These are phyloP conservation scores for Phytophthora multivora DNA, from an alignment of 352 stramenopile species.

Conservation along the genomic window DNA sequence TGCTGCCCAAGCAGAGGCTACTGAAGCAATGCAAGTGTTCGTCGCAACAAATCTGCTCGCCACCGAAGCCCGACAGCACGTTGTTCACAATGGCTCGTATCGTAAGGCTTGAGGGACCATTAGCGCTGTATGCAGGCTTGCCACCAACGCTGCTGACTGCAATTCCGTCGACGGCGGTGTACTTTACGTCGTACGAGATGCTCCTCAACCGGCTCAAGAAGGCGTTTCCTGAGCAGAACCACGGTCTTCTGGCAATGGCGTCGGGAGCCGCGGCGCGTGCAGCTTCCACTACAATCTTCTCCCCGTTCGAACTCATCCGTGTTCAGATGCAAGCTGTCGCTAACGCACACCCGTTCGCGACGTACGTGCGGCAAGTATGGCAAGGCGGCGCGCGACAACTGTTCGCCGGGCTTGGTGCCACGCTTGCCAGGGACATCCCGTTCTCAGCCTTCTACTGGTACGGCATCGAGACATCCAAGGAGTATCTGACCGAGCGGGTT, in stretches of 20 bases:
- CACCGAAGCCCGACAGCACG: constrained; percentile 49
- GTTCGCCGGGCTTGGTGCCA: constrained; percentile 85
- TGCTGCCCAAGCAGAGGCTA: constrained; percentile 68
- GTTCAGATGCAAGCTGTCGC: constrained; percentile 84
- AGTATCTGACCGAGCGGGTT: constrained; percentile 35
- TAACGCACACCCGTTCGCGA: constrained; percentile 55
- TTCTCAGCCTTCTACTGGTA: constrained; percentile 96
- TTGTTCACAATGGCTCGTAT: constrained; percentile 74
- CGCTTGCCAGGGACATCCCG: constrained; percentile 93
- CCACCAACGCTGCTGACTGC: constrained; percentile 91
- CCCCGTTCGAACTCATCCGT: constrained; percentile 86
- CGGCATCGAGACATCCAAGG: constrained; percentile 88
- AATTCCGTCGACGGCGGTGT: constrained; percentile 93
- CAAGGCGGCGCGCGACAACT: constrained; percentile 47
- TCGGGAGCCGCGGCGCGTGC: constrained; percentile 58
- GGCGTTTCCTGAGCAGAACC: constrained; percentile 42
- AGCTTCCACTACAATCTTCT: constrained; percentile 71
- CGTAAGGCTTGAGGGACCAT: constrained; percentile 56
- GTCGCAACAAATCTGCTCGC: constrained; percentile 45
- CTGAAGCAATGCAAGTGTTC: constrained; percentile 62
- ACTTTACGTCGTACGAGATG: constrained; percentile 94
- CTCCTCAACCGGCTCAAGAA: constrained; percentile 46
- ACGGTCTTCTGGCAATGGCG: constrained; percentile 51
- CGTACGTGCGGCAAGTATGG: constrained; percentile 46
- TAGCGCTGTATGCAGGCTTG: constrained; percentile 83